A percentile compares a stretch with the other conserved stretches of the same genome.
Evolutionary conservation across 352 stramenopile species (phyloP).

Genomic region (Globisporangium carolinianum): DNA sequence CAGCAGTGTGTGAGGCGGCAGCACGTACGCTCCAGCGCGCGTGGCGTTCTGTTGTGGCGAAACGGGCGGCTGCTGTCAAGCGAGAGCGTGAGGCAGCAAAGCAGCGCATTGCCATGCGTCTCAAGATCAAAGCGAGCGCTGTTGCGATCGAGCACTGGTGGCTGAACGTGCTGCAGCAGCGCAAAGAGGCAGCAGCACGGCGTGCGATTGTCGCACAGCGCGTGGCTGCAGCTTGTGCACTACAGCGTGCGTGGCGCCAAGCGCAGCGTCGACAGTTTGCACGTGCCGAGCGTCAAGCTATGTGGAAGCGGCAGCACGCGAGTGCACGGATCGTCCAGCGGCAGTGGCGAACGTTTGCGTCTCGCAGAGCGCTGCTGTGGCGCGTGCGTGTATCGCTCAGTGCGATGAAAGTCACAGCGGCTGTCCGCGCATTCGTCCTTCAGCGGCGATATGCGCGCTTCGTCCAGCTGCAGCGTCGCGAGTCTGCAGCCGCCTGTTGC

Average conservation of each 20-base stretch:
- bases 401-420: conserved; percentile 10
- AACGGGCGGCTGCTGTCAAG: no score
- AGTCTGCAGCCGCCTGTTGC: conserved; percentile 1
- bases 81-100: not conserved
- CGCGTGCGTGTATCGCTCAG: conserved; percentile 8
- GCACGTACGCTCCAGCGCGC: conserved; percentile 23
- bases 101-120: conserved; percentile 16
- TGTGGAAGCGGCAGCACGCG: conserved; percentile 9
- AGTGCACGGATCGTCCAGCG: conserved; percentile 7
- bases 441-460: conserved; percentile 15
- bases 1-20: conserved; percentile 6
- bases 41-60: conserved; percentile 13
- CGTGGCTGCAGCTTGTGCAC: not conserved
- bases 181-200: not conserved
- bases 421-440: conserved; percentile 14
- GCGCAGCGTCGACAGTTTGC: not conserved
- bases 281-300: conserved; percentile 1
- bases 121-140: conserved; percentile 23
- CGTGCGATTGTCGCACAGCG: not conserved
- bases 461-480: not conserved
- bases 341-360: conserved; percentile 6
- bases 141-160: conserved; percentile 34
- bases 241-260: conserved; percentile 10
- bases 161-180: conserved; percentile 26
- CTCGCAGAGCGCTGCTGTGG: not conserved